These are phyloP conservation scores for Aspergillus eucalypticola DNA, from an alignment of 2,329 filamentous ascomycete species.

Conservation along the genomic window DNA sequence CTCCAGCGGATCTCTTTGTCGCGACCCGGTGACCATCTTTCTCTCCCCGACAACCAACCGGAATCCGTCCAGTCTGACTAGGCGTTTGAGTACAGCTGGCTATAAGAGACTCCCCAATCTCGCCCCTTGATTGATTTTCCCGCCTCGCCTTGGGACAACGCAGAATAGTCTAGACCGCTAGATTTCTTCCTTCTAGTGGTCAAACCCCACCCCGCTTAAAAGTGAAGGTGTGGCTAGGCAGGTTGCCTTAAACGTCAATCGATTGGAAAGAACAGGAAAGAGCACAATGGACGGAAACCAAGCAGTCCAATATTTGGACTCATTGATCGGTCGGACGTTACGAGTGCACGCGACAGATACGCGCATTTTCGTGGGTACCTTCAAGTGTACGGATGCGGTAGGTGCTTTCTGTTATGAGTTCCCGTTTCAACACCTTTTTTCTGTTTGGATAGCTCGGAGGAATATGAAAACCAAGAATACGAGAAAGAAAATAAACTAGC, in stretches of 20 bases:
- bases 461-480: constrained; percentile 9
- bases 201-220: constrained; percentile 4
- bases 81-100: constrained; percentile 1
- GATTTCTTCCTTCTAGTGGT: constrained; percentile 6
- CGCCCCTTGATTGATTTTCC: not conserved
- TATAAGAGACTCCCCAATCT: constrained; percentile 1
- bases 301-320: constrained; percentile 46
- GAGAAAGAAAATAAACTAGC: not conserved
- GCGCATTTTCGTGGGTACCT: constrained; percentile 83
- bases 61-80: not conserved
- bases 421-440: not conserved
- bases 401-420: constrained; percentile 30
- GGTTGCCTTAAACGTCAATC: not conserved
- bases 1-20: constrained; percentile 1
- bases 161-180: constrained; percentile 15
- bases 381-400: constrained; percentile 95
- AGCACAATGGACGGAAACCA: constrained; percentile 35
- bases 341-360: constrained; percentile 78
- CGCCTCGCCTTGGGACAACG: constrained; percentile 1
- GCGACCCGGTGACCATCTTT: constrained; percentile 1
- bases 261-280: constrained; percentile 23
- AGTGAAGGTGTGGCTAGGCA: constrained; percentile 1
- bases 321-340: constrained; percentile 75
- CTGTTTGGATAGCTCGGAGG: constrained; percentile 6
- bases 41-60: constrained; percentile 2